Evolutionary conservation across 257 asterid species (phyloP).

Genomic region (Datura wrightii): DNA sequence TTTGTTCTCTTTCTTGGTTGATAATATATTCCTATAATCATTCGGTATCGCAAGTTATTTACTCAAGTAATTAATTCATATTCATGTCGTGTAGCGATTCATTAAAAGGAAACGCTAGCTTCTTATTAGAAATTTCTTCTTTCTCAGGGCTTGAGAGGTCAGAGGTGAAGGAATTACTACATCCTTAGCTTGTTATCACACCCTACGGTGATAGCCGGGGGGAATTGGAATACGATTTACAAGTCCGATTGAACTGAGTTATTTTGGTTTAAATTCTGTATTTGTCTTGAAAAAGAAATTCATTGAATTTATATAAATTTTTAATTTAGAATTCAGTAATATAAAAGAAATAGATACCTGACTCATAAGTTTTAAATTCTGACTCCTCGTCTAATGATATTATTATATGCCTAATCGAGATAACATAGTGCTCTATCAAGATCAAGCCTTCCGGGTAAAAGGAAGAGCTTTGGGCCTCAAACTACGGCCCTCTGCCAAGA

Average conservation of each 20-base stretch:
- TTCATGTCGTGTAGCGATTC: background rate
- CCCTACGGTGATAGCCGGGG: background rate
- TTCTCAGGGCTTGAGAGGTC: background rate
- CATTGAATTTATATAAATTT: background rate
- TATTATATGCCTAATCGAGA: too few species aligned
- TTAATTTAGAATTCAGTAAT: background rate
- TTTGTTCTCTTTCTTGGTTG: conserved; percentile 1
- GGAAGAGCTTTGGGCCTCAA: background rate
- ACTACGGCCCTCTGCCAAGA: background rate
- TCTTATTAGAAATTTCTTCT: background rate
- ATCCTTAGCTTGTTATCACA: background rate
- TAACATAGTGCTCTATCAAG: too few species aligned
- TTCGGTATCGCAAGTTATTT: background rate
- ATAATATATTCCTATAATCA: background rate
- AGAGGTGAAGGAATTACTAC: background rate
- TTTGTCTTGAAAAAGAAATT: background rate
- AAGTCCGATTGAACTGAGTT: background rate
- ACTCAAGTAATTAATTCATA: background rate
- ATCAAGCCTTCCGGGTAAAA: background rate
- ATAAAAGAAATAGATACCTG: background rate
- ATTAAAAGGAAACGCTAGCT: background rate
- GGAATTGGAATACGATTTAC: background rate
- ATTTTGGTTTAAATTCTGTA: background rate
- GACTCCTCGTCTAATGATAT: too few species aligned
- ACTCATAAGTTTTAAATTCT: background rate